A percentile compares a stretch with the other conserved stretches of the same genome.
Evolutionary conservation across 305 asterid genomes (phyloP).

Genomic region (Petunia hybrid): DNA sequence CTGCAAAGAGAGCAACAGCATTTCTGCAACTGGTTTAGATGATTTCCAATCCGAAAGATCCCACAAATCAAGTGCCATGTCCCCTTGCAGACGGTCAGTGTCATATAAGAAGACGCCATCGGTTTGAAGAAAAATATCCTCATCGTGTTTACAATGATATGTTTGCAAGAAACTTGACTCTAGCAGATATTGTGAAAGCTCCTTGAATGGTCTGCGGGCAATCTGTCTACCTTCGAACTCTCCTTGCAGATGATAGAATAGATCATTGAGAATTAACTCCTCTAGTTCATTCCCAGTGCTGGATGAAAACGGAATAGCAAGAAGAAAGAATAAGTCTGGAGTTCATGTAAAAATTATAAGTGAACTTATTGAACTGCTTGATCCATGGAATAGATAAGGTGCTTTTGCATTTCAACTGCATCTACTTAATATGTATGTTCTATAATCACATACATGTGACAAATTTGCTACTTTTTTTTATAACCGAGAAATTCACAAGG

Average conservation of each 20-base stretch:
- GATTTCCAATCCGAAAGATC: slow-evolving; percentile 71
- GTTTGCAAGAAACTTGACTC: slow-evolving; percentile 66
- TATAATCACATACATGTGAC: not conserved
- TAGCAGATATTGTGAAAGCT: slow-evolving; percentile 73
- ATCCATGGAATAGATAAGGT: slow-evolving; percentile 6
- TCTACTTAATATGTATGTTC: not conserved
- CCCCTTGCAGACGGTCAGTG: slow-evolving; percentile 63
- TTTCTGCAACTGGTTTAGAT: slow-evolving; percentile 71
- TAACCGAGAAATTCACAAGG: too few relatives aligned
- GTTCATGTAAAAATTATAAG: not conserved
- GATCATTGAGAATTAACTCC: slow-evolving; percentile 73
- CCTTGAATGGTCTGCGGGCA: slow-evolving; percentile 79
- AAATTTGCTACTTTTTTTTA: too few relatives aligned
- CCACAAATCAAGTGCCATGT: slow-evolving; percentile 85
- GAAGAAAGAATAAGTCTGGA: slow-evolving; percentile 25
- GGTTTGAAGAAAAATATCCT: slow-evolving; percentile 50
- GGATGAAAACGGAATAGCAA: slow-evolving; percentile 41
- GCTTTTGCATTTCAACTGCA: slow-evolving; percentile 28
- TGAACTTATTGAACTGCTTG: not conserved
- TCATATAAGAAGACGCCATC: slow-evolving; percentile 61
- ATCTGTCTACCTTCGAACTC: slow-evolving; percentile 92
- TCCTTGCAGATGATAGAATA: slow-evolving; percentile 90
- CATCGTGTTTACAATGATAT: slow-evolving; percentile 58
- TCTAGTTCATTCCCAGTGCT: slow-evolving; percentile 82
- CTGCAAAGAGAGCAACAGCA: slow-evolving; percentile 66